A percentile compares a stretch with the other conserved stretches of the same genome.
Evolutionary conservation across 1,139 yeast species (phyloP).

Genomic region (Blastobotrys apis): DNA sequence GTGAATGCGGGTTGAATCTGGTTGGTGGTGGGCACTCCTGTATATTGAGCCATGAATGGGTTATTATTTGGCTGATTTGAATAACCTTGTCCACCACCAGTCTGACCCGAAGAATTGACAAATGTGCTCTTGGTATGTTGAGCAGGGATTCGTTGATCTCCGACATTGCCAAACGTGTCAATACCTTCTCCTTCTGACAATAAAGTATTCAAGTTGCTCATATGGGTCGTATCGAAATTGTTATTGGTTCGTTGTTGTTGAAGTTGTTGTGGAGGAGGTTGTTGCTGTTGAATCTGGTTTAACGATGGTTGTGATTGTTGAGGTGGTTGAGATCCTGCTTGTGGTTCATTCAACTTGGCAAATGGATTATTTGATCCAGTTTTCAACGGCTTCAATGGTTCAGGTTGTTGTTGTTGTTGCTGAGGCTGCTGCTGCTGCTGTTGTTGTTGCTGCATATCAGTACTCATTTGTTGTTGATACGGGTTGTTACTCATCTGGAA

Average conservation of each 20-base stretch:
- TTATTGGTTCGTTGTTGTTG: slow-evolving; percentile 19
- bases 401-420: slow-evolving; percentile 39
- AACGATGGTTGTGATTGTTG: slow-evolving; percentile 33
- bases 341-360: slow-evolving; percentile 45
- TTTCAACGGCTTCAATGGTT: slow-evolving; percentile 51
- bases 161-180: slow-evolving; percentile 95
- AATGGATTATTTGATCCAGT: slow-evolving; percentile 93
- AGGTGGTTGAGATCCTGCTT: slow-evolving; percentile 16
- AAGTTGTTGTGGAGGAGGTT: slow-evolving; percentile 20
- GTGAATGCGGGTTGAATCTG: slow-evolving; percentile 65
- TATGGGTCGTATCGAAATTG: slow-evolving; percentile 26
- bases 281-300: slow-evolving; percentile 34
- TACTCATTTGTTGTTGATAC: slow-evolving; percentile 21
- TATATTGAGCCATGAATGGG: slow-evolving; percentile 75
- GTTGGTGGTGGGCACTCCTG: slow-evolving; percentile 63
- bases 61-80: slow-evolving; percentile 48
- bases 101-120: slow-evolving; percentile 75
- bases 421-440: slow-evolving; percentile 28
- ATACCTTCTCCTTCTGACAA: slow-evolving; percentile 86
- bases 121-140: slow-evolving; percentile 85
- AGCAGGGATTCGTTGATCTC: slow-evolving; percentile 83
- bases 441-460: slow-evolving; percentile 35
- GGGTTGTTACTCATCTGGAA: slow-evolving; percentile 32
- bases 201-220: slow-evolving; percentile 64
- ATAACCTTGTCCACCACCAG: slow-evolving; percentile 12